These are phyloP conservation scores for Forsythia suspensa DNA, from an alignment of 257 asterid genomes.

Conservation along the genomic window DNA sequence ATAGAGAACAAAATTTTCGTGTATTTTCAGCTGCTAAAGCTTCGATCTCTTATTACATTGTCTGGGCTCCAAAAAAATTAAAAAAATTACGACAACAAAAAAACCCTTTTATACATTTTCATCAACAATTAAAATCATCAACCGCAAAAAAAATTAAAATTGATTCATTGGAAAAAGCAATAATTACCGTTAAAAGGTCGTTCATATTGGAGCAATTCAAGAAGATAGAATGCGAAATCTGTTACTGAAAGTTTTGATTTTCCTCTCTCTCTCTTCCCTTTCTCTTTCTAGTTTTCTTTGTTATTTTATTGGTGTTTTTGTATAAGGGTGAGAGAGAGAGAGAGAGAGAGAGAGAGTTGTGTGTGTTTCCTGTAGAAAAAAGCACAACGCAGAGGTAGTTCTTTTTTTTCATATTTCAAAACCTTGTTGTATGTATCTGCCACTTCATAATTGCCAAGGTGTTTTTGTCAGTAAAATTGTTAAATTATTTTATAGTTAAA, in stretches of 20 bases:
- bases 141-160: background rate
- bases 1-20: background rate
- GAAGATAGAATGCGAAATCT: slow-evolving; percentile 29
- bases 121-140: background rate
- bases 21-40: slow-evolving; percentile 34
- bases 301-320: background rate
- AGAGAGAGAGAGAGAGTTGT: background rate
- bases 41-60: slow-evolving; percentile 13
- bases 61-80: background rate
- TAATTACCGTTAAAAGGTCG: slow-evolving; percentile 68
- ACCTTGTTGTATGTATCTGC: background rate
- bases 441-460: background rate
- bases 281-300: slow-evolving; percentile 14
- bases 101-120: background rate
- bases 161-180: background rate
- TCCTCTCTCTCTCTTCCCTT: slow-evolving; percentile 19
- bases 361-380: background rate
- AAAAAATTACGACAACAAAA: no score
- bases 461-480: no score
- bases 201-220: slow-evolving; percentile 49
- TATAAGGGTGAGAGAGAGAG: background rate
- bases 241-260: slow-evolving; percentile 9
- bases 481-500: no score
- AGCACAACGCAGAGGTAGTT: background rate
- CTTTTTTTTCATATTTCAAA: background rate